These are phyloP conservation scores for Cytospora chrysosperma DNA, from an alignment of 2,329 filamentous ascomycete species.

Conservation along the genomic window DNA sequence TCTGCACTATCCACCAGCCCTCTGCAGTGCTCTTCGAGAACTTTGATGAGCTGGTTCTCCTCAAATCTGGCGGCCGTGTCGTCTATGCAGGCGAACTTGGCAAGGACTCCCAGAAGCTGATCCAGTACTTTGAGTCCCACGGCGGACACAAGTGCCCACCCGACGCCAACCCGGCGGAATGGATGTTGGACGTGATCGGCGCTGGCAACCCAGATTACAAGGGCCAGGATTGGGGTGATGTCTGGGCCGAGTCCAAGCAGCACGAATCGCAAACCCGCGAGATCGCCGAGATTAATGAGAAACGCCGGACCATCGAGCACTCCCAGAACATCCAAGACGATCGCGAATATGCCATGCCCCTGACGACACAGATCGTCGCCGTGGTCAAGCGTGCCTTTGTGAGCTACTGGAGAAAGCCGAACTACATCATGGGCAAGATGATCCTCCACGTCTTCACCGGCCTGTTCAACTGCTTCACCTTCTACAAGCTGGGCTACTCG, in stretches of 20 bases:
- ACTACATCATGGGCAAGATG: conserved; percentile 63
- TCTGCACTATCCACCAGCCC: conserved; percentile 47
- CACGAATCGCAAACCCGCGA: conserved; percentile 33
- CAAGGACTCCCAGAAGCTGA: conserved; percentile 45
- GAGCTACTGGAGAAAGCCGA: conserved; percentile 63
- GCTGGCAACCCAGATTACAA: conserved; percentile 48
- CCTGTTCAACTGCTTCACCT: conserved; percentile 61
- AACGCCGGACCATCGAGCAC: conserved; percentile 38
- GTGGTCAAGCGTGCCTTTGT: conserved; percentile 59
- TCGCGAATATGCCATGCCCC: conserved; percentile 62
- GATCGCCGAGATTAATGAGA: conserved; percentile 37
- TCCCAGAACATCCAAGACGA: conserved; percentile 44
- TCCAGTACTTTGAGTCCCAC: conserved; percentile 58
- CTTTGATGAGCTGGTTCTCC: conserved; percentile 54
- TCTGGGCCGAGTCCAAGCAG: conserved; percentile 38
- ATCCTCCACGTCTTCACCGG: conserved; percentile 53
- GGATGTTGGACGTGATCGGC: conserved; percentile 51
- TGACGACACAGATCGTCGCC: conserved; percentile 50
- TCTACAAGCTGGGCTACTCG: conserved; percentile 57
- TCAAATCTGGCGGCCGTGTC: conserved; percentile 53
- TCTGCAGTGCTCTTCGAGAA: conserved; percentile 42
- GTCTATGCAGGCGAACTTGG: conserved; percentile 59
- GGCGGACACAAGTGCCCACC: conserved; percentile 46
- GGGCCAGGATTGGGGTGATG: conserved; percentile 37
- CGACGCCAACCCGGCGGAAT: conserved; percentile 64